These are phyloP conservation scores for Naganishia antarctica DNA, from an alignment of 768 basidiomycete species.

Conservation along the genomic window DNA sequence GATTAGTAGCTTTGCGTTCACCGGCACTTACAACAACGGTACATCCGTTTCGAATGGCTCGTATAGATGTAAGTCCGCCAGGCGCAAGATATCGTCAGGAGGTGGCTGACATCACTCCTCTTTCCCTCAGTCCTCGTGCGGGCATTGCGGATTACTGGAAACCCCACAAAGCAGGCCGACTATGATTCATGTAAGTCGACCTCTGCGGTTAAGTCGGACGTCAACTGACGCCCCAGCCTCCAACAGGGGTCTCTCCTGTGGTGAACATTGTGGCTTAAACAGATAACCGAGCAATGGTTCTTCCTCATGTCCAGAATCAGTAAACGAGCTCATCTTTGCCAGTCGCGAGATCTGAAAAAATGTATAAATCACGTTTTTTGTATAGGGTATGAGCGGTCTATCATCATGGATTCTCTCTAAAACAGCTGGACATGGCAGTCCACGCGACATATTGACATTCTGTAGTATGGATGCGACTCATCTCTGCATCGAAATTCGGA, in stretches of 20 bases:
- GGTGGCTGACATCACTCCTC: background rate
- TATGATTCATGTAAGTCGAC: constrained; percentile 51
- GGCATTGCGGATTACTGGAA: constrained; percentile 54
- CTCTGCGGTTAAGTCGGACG: background rate
- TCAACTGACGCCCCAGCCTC: background rate
- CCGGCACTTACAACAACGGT: constrained; percentile 49
- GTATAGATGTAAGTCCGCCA: constrained; percentile 48
- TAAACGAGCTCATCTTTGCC: too few relatives aligned
- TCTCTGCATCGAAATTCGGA: too few relatives aligned
- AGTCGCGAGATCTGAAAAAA: too few relatives aligned
- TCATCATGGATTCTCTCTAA: too few relatives aligned
- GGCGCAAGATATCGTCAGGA: background rate
- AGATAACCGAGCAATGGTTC: background rate
- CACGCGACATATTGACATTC: too few relatives aligned
- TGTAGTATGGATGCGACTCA: too few relatives aligned
- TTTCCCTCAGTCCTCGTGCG: constrained; percentile 48
- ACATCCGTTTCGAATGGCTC: constrained; percentile 52
- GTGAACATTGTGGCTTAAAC: constrained; percentile 8
- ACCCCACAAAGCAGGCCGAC: constrained; percentile 51
- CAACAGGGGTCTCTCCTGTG: constrained; percentile 10
- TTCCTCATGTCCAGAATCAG: too few relatives aligned
- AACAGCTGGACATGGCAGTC: too few relatives aligned
- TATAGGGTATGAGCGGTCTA: too few relatives aligned
- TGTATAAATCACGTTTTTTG: too few relatives aligned
- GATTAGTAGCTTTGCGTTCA: constrained; percentile 44